Percentiles rank a stretch among this genome's conserved stretches.
These are phyloP conservation scores for Candida yuanshanica DNA, from an alignment of 805 yeast genomes.

Conservation along the genomic window DNA sequence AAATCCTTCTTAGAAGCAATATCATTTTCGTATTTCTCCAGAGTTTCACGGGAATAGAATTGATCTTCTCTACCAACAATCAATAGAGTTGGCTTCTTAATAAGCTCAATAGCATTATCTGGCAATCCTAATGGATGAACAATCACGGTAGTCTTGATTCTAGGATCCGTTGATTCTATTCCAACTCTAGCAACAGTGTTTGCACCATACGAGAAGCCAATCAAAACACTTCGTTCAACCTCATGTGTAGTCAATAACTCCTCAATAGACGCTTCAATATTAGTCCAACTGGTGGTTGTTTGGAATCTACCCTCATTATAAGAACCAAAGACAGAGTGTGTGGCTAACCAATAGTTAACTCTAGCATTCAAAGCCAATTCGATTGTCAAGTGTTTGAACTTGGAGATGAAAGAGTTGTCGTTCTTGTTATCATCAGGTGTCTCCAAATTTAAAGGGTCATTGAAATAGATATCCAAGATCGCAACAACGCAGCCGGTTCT, in stretches of 20 bases:
- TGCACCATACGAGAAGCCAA: constrained; percentile 24
- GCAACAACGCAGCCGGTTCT: constrained; percentile 25
- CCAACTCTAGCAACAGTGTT: constrained; percentile 18
- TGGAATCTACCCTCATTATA: constrained; percentile 15
- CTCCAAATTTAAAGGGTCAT: constrained; percentile 16
- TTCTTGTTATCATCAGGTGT: neutral
- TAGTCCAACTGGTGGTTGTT: constrained; percentile 16
- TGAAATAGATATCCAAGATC: constrained; percentile 18
- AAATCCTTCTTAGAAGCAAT: constrained; percentile 8
- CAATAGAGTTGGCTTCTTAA: constrained; percentile 12
- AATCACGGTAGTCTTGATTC: constrained; percentile 15
- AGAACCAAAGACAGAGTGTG: constrained; percentile 19
- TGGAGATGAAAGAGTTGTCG: constrained; percentile 10
- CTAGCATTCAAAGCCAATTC: constrained; percentile 15
- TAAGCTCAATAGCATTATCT: constrained; percentile 7
- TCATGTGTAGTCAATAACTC: constrained; percentile 16
- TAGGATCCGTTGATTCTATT: constrained; percentile 11
- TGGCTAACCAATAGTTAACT: constrained; percentile 19
- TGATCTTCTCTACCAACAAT: constrained; percentile 16
- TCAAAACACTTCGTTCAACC: constrained; percentile 14
- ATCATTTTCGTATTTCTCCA: constrained; percentile 9
- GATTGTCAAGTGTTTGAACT: constrained; percentile 14
- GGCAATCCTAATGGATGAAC: constrained; percentile 23
- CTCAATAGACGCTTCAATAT: constrained; percentile 11
- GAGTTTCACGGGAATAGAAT: constrained; percentile 12